Evolutionary conservation across 1,284 basidiomycete genomes (phyloP), one percentile per base, ranked within the genome.

Genomic region (Cutaneotrichosporon curvatum): DNA sequence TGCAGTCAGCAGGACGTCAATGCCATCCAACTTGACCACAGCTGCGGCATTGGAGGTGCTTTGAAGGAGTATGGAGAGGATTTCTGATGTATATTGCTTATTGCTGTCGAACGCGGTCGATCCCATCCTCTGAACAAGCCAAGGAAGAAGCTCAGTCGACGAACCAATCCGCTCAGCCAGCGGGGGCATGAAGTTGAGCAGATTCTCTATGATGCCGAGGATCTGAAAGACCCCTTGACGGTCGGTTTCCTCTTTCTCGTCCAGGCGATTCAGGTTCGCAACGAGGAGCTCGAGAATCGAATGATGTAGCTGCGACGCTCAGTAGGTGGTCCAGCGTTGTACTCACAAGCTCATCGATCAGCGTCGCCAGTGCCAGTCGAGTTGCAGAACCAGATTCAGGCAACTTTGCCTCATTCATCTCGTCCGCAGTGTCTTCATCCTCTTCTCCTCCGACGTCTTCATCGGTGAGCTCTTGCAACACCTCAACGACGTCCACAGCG

Each of bases 191-290:
- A 94, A 85, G 2, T 87, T 85, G 12, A 97, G 70, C 12, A 94
- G 72, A 65, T 97, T 97, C 71, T 98, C 95, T 59, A 97, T 87
- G 39, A 91, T 82, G 25, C 87, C 88, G 1, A 96, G 72, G n/a
- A 91, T 82, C 61, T 94, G 87, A 70, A 89, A 95, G 23, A 94
- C 80, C 10, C 92, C 91, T 65, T 87, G 85, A 33, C 82, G 77
- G 67, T 96, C 91, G 0, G 85, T 79, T 60, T 95, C 90, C 35
- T 75, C 73, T 63, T 88, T 85, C 53, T 73, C 68, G 59, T 91
- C 84, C 18, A 96, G 72, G 15, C 91, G 80, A 28, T 76, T 71
- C 21, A 98, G 75, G 61, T 96, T 98, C 56, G 91, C 83, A 0
- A 95, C 88, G 5, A 97, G 77, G 3, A 98, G 73, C 62, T 96